Percentiles rank a stretch among this genome's conserved stretches.
phyloP scores from a whole-genome alignment of 305 asterid species.

The Caryopteris hybrid region DNA sequence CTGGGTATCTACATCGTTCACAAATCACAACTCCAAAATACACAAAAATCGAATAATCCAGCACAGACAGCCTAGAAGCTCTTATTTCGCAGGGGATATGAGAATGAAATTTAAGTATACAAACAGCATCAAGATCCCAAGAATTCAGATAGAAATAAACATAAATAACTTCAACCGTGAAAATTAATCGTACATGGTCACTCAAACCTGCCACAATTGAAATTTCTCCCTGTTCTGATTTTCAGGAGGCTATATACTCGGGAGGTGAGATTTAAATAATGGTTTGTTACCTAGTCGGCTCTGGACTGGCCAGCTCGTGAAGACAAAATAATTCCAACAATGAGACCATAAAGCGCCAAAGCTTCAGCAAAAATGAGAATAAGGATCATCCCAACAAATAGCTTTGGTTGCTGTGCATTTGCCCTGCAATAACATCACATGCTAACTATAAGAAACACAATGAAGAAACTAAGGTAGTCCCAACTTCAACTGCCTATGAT shows the following conservation, averaged over 20 bases:
- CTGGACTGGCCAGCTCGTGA: slow-evolving; percentile 46
- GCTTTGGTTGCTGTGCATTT: slow-evolving; percentile 43
- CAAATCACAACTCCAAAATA: slow-evolving; percentile 4
- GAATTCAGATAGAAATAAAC: slow-evolving; percentile 7
- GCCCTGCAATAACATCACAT: slow-evolving; percentile 28
- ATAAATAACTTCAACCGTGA: slow-evolving; percentile 6
- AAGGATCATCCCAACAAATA: slow-evolving; percentile 45
- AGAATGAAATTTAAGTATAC: slow-evolving; percentile 13
- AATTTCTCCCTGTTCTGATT: slow-evolving; percentile 11
- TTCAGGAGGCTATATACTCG: slow-evolving; percentile 6
- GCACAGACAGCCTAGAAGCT: slow-evolving; percentile 16
- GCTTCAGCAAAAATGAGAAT: slow-evolving; percentile 41
- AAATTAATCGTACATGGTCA: slow-evolving; percentile 20
- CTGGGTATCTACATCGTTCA: slow-evolving; percentile 5
- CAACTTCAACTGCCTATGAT: neutral
- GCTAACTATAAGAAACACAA: neutral
- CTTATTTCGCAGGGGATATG: slow-evolving; percentile 18
- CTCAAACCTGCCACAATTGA: slow-evolving; percentile 13
- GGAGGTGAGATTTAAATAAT: neutral
- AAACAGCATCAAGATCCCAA: slow-evolving; percentile 8
- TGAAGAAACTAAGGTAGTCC: neutral
- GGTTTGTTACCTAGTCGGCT: slow-evolving; percentile 24
- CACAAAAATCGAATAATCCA: slow-evolving; percentile 7
- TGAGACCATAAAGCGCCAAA: slow-evolving; percentile 40
- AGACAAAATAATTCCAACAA: slow-evolving; percentile 43